A percentile compares a stretch with the other conserved stretches of the same genome.
Conservation (phyloP, 768 basidiomycete genomes). For the Mrakia gelida region DNA sequence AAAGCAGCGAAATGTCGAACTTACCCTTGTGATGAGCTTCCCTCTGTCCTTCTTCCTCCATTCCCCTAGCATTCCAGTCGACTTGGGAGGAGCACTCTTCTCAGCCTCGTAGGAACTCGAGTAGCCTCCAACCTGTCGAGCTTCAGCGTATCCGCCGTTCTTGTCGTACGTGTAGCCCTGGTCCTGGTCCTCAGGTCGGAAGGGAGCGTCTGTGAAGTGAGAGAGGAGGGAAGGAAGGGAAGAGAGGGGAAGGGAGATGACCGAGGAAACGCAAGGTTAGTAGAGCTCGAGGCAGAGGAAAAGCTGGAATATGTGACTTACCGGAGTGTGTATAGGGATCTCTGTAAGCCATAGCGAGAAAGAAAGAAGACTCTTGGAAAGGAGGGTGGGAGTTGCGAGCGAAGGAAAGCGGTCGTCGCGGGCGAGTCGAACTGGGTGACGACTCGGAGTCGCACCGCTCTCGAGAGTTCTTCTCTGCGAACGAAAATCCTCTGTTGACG, state of each 20-base stretch:
- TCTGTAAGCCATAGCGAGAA: constrained; percentile 1
- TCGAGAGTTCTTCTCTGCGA: too few species aligned
- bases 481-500: too few species aligned
- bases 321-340: constrained; percentile 14
- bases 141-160: not conserved
- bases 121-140: not conserved
- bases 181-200: not conserved
- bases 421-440: not conserved
- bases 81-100: not conserved
- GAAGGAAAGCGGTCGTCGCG: not conserved
- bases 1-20: not conserved
- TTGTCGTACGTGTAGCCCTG: constrained; percentile 7
- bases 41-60: constrained; percentile 29
- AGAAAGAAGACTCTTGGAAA: not conserved
- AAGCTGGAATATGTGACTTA: not conserved
- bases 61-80: not conserved
- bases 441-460: not conserved
- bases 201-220: not conserved
- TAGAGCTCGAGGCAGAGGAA: not conserved
- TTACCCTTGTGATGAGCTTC: constrained; percentile 22
- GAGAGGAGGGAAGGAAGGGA: not conserved
- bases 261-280: not conserved
- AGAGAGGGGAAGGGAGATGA: not conserved
- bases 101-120: not conserved
- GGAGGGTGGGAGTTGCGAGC: not conserved